A percentile compares a stretch with the other conserved stretches of the same genome.
Evolutionary conservation across 257 asterid species (phyloP).

Genomic region (Ehretia macrophylla): DNA sequence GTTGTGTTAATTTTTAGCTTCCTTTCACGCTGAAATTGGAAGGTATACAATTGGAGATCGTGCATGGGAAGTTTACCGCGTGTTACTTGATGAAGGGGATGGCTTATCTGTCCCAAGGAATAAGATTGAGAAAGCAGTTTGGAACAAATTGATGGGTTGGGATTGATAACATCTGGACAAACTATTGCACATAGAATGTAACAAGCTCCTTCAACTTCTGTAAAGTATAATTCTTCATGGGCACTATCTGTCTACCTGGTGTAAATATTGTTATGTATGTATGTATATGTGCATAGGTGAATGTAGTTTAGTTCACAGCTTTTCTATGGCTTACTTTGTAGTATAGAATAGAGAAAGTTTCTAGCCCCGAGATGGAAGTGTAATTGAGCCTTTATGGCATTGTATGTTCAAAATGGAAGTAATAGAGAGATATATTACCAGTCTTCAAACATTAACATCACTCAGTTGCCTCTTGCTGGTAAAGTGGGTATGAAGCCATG

Average conservation of each 20-base stretch:
- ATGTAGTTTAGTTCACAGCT: not conserved
- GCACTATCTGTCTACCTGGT: not conserved
- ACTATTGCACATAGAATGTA: conserved; percentile 2
- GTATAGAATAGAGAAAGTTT: not conserved
- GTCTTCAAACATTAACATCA: too few relatives aligned
- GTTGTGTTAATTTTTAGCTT: not conserved
- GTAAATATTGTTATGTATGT: too few relatives aligned
- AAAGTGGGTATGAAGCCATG: too few relatives aligned
- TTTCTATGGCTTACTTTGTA: not conserved
- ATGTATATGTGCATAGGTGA: not conserved
- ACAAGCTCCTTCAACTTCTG: conserved; percentile 2
- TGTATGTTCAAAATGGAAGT: not conserved
- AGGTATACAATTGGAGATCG: conserved; percentile 64
- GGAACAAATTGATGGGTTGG: conserved; percentile 93
- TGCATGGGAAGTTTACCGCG: conserved; percentile 87
- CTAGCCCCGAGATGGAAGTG: not conserved
- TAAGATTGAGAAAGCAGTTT: conserved; percentile 62
- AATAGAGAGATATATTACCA: not conserved
- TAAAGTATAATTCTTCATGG: not conserved
- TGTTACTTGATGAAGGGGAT: conserved; percentile 74
- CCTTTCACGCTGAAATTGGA: conserved; percentile 72
- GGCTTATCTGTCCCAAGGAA: conserved; percentile 42
- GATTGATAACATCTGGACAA: conserved; percentile 18
- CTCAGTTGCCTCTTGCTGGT: too few relatives aligned
- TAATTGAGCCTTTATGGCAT: not conserved